These are phyloP conservation scores for Cercospora zeae-maydis DNA, from an alignment of 2,329 filamentous ascomycete species.

Conservation along the genomic window DNA sequence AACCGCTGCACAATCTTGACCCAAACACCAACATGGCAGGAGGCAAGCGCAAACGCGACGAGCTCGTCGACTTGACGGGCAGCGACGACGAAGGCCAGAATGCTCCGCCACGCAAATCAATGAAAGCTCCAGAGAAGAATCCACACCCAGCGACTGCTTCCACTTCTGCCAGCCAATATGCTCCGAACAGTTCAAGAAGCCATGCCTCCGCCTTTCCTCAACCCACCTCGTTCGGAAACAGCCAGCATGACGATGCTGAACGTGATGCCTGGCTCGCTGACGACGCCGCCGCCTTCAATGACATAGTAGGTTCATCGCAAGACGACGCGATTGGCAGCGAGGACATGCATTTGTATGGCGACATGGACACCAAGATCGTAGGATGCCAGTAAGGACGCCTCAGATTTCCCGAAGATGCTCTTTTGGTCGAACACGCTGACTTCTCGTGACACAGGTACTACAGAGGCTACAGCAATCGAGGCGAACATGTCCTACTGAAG, in stretches of 20 bases:
- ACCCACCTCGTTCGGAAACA: conserved; percentile 16
- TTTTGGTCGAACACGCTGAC: conserved; percentile 44
- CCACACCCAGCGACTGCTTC: background rate
- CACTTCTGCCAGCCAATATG: conserved; percentile 5
- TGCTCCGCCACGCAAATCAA: conserved; percentile 1
- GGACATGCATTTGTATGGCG: conserved; percentile 34
- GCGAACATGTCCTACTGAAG: conserved; percentile 60
- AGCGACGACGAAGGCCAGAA: conserved; percentile 17
- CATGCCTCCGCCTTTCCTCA: conserved; percentile 9
- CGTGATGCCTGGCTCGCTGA: conserved; percentile 29
- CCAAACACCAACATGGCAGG: background rate
- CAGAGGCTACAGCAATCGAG: conserved; percentile 48
- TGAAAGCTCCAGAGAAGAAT: background rate
- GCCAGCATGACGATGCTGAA: conserved; percentile 11
- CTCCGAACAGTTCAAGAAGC: conserved; percentile 9
- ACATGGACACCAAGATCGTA: conserved; percentile 55
- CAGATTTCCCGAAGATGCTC: conserved; percentile 47
- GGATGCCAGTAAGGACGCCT: conserved; percentile 40
- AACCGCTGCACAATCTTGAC: background rate
- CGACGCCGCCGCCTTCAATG: conserved; percentile 32
- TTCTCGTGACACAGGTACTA: background rate
- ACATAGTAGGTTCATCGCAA: conserved; percentile 33
- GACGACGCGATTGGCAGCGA: conserved; percentile 31
- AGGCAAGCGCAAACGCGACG: conserved; percentile 24
- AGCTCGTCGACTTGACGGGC: conserved; percentile 23